Base-by-base conservation (phyloP, 176 grass and related monocot species). In the Puccinellia tenuiflora region DNA sequence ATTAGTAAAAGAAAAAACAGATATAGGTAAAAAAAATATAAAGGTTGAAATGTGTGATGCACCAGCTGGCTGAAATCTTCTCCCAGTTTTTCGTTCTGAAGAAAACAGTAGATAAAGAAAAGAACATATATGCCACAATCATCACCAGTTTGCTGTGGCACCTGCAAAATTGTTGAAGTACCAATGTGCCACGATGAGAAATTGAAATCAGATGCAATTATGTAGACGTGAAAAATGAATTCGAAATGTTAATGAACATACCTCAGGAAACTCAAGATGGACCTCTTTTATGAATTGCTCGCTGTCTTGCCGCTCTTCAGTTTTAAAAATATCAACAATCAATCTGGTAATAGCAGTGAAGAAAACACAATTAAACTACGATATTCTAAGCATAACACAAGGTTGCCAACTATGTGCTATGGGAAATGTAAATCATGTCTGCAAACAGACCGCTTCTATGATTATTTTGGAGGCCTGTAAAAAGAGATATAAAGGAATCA, bases 71-170 rank as follows among this genome's bases (percentile, higher is more conserved):
- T 88, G 57, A 92, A 90, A 86, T 90, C 86, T 80, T 76, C 83
- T 79, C 88, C 89, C 60, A 89, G 22, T 43, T 70, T 81, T 69
- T 61, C 39, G 43, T 85, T 85, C 71, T 83, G 77, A 84, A 97
- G 57, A 90, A 94, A 94, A 82, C 54, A 87, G 46, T 83, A 39
- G 77, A 97, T 90, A 82, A 97, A 97, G 75, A 90, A 97, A 63
- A 97, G 86, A 85, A 97, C 94, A 97, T 85, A 97, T 83, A 87
- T 83, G 47, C 94, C 94, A 83, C 94, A 97, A 77, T 97, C 90
- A 50, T 94, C 90, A 3, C 85, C 92, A 90, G 72, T 92, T 81
- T 94, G 92, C 68, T 94, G 91, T 25, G 94, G 94, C 28, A 97
- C 94, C 94, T 97, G 79, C 70, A 88, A 88, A 50, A 51, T 80